Percentiles rank a stretch among this genome's conserved stretches.
Evolutionary conservation across 2,329 filamentous ascomycete species (phyloP).

Genomic region (Aspergillus amoenus): DNA sequence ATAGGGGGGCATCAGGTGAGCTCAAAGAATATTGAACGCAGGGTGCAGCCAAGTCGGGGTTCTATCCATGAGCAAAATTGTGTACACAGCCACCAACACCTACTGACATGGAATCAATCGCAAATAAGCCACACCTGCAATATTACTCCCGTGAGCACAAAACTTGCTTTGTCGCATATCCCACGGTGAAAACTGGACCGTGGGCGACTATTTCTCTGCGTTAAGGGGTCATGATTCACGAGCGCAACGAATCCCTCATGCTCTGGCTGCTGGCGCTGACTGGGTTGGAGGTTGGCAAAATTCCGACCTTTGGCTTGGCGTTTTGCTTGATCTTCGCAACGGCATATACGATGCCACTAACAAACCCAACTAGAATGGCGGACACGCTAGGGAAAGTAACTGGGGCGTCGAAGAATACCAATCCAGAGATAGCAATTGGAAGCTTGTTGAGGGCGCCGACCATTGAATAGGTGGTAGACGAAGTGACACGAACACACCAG

Average conservation of each 20-base stretch:
- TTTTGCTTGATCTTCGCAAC: slow-evolving; percentile 82
- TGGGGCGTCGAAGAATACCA: slow-evolving; percentile 93
- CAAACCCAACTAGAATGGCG: slow-evolving; percentile 85
- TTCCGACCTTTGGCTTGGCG: slow-evolving; percentile 61
- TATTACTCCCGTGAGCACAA: slow-evolving; percentile 21
- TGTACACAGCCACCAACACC: slow-evolving; percentile 27
- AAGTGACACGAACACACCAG: slow-evolving; percentile 97
- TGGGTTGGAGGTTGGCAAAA: slow-evolving; percentile 67
- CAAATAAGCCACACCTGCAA: slow-evolving; percentile 13
- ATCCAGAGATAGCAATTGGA: slow-evolving; percentile 85
- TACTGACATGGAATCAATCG: slow-evolving; percentile 16
- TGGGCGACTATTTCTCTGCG: neutral
- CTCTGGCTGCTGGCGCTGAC: slow-evolving; percentile 92
- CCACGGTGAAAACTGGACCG: slow-evolving; percentile 21
- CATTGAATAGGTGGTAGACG: slow-evolving; percentile 98
- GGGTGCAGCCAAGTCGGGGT: neutral
- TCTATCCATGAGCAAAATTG: slow-evolving; percentile 8
- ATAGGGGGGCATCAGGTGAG: neutral
- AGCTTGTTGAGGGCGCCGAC: slow-evolving; percentile 98
- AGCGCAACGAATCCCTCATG: slow-evolving; percentile 80
- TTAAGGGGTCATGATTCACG: slow-evolving; percentile 39
- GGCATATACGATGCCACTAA: slow-evolving; percentile 89
- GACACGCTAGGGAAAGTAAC: slow-evolving; percentile 89
- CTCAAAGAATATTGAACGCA: slow-evolving; percentile 4
- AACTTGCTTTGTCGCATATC: slow-evolving; percentile 30